Evolutionary conservation across 306 rosid genomes (phyloP).

Genomic region (Prosopis cineraria): DNA sequence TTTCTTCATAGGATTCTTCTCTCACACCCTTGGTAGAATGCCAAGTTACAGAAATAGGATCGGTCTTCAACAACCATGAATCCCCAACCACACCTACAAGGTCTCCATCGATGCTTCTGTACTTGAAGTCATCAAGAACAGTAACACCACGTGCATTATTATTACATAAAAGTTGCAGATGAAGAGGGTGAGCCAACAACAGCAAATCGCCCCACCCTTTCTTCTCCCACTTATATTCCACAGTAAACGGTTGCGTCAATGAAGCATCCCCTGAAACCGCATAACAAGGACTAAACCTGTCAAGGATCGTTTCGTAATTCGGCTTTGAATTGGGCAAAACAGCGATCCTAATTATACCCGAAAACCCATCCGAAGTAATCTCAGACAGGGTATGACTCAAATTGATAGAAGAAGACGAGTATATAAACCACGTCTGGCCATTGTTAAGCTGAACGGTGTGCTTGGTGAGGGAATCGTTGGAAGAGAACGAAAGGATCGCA

Average conservation of each 20-base stretch:
- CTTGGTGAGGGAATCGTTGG: slow-evolving; percentile 50
- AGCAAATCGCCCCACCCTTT: slow-evolving; percentile 71
- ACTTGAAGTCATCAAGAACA: slow-evolving; percentile 66
- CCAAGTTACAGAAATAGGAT: slow-evolving; percentile 62
- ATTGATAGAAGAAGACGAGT: slow-evolving; percentile 57
- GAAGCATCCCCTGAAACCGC: slow-evolving; percentile 70
- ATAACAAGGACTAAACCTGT: slow-evolving; percentile 65
- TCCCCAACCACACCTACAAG: slow-evolving; percentile 86
- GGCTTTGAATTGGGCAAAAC: slow-evolving; percentile 49
- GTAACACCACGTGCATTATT: slow-evolving; percentile 32
- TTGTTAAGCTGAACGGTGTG: slow-evolving; percentile 64
- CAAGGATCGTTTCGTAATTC: slow-evolving; percentile 47
- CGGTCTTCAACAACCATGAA: slow-evolving; percentile 63
- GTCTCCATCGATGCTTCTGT: slow-evolving; percentile 74
- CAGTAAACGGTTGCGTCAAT: slow-evolving; percentile 45
- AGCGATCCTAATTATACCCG: slow-evolving; percentile 66
- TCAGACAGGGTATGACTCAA: slow-evolving; percentile 34
- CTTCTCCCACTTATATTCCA: slow-evolving; percentile 77
- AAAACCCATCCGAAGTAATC: slow-evolving; percentile 54
- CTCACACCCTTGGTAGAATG: slow-evolving; percentile 60
- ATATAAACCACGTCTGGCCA: slow-evolving; percentile 76
- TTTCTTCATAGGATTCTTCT: slow-evolving; percentile 52
- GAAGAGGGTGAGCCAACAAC: slow-evolving; percentile 89
- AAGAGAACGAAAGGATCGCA: slow-evolving; percentile 56
- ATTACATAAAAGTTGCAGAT: slow-evolving; percentile 52